Evolutionary conservation across 2,329 filamentous ascomycete genomes (phyloP).

Genomic region (Beauveria medogensis): DNA sequence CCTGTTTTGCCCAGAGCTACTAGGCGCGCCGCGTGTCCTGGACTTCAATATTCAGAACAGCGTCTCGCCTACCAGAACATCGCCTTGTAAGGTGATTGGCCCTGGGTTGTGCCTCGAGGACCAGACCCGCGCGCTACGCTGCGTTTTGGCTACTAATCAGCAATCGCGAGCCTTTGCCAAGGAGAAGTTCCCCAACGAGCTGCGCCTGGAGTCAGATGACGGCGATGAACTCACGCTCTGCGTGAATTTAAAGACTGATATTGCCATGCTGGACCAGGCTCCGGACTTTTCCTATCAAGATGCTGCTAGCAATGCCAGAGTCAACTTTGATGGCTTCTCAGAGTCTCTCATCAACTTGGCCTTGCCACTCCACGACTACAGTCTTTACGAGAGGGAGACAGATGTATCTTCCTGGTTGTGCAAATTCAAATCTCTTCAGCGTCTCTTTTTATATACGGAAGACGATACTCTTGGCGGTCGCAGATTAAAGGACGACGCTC

Average conservation of each 20-base stretch:
- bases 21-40: constrained; percentile 20
- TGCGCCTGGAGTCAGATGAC: constrained; percentile 20
- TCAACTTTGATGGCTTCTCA: constrained; percentile 21
- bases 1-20: constrained; percentile 23
- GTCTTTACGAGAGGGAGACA: background rate
- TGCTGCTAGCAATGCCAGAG: constrained; percentile 1
- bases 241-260: constrained; percentile 25
- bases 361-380: constrained; percentile 9
- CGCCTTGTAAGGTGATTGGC: constrained; percentile 12
- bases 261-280: constrained; percentile 19
- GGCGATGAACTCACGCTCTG: constrained; percentile 19
- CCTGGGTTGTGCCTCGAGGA: constrained; percentile 19
- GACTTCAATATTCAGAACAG: constrained; percentile 18
- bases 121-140: constrained; percentile 22
- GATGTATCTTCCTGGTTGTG: constrained; percentile 3
- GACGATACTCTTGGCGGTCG: background rate
- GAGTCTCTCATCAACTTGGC: constrained; percentile 23
- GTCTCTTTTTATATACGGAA: constrained; percentile 19
- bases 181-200: constrained; percentile 23
- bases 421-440: constrained; percentile 15
- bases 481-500: constrained; percentile 7
- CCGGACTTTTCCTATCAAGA: constrained; percentile 1
- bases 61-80: constrained; percentile 4
- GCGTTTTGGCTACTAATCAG: constrained; percentile 25
- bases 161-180: constrained; percentile 29